Conservation (phyloP, 805 yeast genomes). For the Candida verbasci region DNA sequence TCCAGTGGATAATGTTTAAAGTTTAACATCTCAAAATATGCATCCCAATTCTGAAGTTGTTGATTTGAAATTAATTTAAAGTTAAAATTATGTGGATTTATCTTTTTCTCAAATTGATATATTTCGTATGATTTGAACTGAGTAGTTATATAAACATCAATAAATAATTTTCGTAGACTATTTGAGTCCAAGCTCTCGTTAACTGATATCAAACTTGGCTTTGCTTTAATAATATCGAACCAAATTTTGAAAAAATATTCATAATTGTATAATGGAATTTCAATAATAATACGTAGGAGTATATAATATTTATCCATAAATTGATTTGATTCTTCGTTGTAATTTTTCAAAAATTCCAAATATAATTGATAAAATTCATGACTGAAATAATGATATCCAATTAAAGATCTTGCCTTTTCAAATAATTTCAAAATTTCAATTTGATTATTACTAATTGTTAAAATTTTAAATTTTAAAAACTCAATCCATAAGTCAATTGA, state of each 20-base stretch:
- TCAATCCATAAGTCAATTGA: constrained; percentile 50
- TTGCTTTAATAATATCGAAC: constrained; percentile 12
- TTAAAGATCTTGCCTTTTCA: constrained; percentile 42
- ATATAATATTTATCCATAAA: constrained; percentile 32
- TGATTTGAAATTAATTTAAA: constrained; percentile 30
- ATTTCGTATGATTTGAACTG: constrained; percentile 50
- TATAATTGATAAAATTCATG: constrained; percentile 50
- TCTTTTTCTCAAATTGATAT: constrained; percentile 44
- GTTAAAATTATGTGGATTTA: constrained; percentile 31
- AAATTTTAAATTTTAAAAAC: constrained; percentile 40
- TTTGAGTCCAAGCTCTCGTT: constrained; percentile 14
- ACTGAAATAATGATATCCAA: constrained; percentile 52
- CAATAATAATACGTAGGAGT: constrained; percentile 46
- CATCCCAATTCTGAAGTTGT: constrained; percentile 56
- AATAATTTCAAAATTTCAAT: constrained; percentile 31
- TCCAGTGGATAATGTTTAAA: constrained; percentile 20
- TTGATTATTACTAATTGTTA: constrained; percentile 24
- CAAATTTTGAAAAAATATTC: constrained; percentile 41
- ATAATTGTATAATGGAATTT: constrained; percentile 54
- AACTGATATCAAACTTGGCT: constrained; percentile 9
- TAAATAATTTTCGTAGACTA: constrained; percentile 41
- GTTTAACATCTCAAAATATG: constrained; percentile 55
- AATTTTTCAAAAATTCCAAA: constrained; percentile 36
- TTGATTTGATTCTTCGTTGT: constrained; percentile 20
- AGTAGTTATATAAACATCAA: constrained; percentile 51